Evolutionary conservation across 306 rosid species (phyloP), one percentile per base, ranked within the genome.

Genomic region (Cercis canadensis): DNA sequence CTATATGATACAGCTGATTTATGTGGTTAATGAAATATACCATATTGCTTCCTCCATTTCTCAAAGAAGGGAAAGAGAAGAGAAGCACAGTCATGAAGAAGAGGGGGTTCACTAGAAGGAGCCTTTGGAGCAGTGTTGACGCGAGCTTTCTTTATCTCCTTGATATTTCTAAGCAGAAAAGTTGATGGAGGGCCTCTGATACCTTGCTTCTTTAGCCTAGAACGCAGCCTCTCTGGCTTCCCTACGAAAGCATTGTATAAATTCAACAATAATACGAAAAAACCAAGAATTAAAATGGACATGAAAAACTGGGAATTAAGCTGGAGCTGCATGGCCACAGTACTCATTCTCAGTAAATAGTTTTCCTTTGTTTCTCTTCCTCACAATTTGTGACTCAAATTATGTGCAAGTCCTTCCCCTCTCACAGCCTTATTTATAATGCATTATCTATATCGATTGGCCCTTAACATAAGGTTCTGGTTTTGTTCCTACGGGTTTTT

Each of bases 141-240:
- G 11, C 69, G 76, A 13, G 75, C 47, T 16, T 72, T 74, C 52
- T 60, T 71, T 12, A 86, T 70, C 45, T 82, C 87, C 40, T 5
- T 11, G 5, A 77, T 74, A 37, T 86, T 86, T 52, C 90, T 85
- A 1, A 77, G 75, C 4, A 86, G 66, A 12, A 86, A 19, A 72
- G 75, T 46, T 13, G 81, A 70, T 4, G 81, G 68, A 11, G 90
- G 85, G 36, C 90, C 90, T 4, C 5, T 74, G 58, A 86, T 77
- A 9, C 90, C 83, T 82, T 86, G 90, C 8, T 80, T 77, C 36
- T 43, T 70, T 5, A 84, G 74, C 49, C 34, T 29, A 37, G 78
- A 50, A 7, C 85, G 67, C 40, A 80, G 71, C 29, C 75, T 75
- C 32, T 55, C 19, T 18, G 85, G 88, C 53, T 74, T 74, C 49